Evolutionary conservation across 192 early-diverging fungal species (phyloP).

Genomic region (Coemansia sp.): DNA sequence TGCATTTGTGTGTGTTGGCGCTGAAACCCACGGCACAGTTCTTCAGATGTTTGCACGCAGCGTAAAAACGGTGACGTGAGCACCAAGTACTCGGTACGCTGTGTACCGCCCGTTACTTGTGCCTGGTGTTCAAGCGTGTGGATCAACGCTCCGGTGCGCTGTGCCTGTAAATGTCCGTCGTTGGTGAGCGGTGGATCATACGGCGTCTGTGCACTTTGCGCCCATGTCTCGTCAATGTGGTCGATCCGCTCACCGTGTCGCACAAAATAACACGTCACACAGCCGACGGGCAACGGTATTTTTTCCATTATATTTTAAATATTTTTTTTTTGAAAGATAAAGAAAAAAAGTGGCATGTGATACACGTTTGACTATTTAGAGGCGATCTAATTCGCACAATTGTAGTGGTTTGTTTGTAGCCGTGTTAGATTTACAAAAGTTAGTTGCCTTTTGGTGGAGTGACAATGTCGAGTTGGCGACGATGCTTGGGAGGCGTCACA

Average conservation of each 20-base stretch:
- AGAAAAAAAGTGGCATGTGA: neutral
- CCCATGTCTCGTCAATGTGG: constrained; percentile 48
- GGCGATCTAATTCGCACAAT: no score
- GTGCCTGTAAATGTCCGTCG: constrained; percentile 31
- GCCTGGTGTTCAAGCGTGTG: constrained; percentile 15
- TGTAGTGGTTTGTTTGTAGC: no score
- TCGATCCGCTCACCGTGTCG: constrained; percentile 52
- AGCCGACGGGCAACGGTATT: constrained; percentile 20
- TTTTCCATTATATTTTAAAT: constrained; percentile 3
- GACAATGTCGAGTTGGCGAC: no score
- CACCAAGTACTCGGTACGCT: constrained; percentile 17
- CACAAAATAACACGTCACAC: constrained; percentile 40
- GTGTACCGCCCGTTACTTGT: neutral
- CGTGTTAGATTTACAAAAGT: no score
- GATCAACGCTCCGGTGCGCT: constrained; percentile 31
- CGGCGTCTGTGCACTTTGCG: constrained; percentile 13
- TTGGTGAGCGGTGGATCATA: constrained; percentile 49
- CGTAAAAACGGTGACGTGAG: constrained; percentile 50
- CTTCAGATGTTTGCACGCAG: constrained; percentile 42
- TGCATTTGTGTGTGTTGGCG: neutral
- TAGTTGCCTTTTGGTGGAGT: no score
- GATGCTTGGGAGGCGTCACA: no score
- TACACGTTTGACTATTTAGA: no score
- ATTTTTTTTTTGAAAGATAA: neutral
- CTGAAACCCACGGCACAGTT: constrained; percentile 25